These are phyloP conservation scores for Aspergillus fumigatiaffinis DNA, from an alignment of 2,329 filamentous ascomycete species.

Conservation along the genomic window DNA sequence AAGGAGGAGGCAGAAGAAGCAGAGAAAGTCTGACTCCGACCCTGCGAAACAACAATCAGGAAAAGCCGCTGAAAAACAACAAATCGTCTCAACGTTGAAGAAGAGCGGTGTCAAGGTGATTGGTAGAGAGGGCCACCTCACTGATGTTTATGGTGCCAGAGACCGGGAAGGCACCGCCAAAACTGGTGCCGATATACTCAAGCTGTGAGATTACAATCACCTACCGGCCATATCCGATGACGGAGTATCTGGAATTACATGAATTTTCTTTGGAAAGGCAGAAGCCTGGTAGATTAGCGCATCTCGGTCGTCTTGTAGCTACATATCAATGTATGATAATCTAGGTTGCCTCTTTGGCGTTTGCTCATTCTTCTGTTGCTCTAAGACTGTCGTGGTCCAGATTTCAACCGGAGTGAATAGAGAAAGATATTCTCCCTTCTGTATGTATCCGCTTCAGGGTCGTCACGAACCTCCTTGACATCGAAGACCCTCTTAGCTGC, in stretches of 20 bases:
- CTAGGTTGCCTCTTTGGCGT: background rate
- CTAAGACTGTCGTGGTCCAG: background rate
- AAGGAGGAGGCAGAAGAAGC: conserved; percentile 80
- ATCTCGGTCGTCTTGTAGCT: background rate
- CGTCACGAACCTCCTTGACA: conserved; percentile 60
- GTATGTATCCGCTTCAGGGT: conserved; percentile 36
- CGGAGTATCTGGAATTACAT: background rate
- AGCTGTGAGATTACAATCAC: conserved; percentile 25
- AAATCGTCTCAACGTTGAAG: conserved; percentile 65
- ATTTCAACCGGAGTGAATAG: conserved; percentile 32
- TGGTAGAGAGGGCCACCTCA: conserved; percentile 80
- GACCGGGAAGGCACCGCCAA: conserved; percentile 43
- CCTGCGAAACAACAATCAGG: conserved; percentile 43
- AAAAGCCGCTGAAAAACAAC: conserved; percentile 44
- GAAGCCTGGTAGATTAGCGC: background rate
- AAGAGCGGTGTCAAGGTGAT: conserved; percentile 89
- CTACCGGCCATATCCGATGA: background rate
- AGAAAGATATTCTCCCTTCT: conserved; percentile 39
- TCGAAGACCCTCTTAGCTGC: conserved; percentile 63
- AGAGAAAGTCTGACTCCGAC: conserved; percentile 59
- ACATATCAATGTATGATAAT: background rate
- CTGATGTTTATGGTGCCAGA: conserved; percentile 78
- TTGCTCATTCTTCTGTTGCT: conserved; percentile 1
- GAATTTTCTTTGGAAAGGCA: background rate
- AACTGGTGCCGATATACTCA: conserved; percentile 30